These are phyloP conservation scores for Blastocystis sp. DNA, from an alignment of 352 stramenopile species.

Conservation along the genomic window DNA sequence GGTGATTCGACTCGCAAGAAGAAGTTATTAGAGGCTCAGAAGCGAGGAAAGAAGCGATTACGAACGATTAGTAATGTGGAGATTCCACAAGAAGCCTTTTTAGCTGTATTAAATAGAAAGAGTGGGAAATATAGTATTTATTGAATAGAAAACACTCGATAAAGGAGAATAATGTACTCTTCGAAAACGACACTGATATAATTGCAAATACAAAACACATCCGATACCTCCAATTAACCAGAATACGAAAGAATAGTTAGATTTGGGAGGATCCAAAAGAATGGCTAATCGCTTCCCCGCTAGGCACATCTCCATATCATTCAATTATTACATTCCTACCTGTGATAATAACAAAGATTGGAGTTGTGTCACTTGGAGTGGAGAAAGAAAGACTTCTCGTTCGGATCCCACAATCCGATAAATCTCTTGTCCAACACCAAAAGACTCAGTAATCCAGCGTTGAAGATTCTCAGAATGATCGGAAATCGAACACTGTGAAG, in stretches of 20 bases:
- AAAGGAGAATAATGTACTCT: background rate
- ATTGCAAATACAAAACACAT: background rate
- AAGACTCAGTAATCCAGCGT: background rate
- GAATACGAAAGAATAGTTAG: background rate
- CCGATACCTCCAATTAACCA: background rate
- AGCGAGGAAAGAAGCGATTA: slow-evolving; percentile 94
- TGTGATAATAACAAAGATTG: slow-evolving; percentile 9
- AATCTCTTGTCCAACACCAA: background rate
- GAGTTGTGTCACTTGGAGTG: background rate
- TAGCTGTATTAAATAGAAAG: slow-evolving; percentile 83
- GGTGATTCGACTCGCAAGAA: slow-evolving; percentile 95
- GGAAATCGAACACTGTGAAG: background rate
- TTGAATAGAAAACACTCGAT: background rate
- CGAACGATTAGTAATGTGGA: slow-evolving; percentile 91
- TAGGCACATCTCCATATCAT: slow-evolving; percentile 14
- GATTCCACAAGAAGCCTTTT: slow-evolving; percentile 94
- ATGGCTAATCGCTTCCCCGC: background rate
- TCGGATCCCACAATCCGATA: background rate
- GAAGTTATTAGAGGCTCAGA: slow-evolving; percentile 98
- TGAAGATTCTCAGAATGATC: background rate
- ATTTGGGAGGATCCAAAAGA: background rate
- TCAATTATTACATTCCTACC: background rate
- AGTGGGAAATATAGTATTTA: background rate
- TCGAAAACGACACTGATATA: background rate
- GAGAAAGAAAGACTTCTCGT: background rate